Evolutionary conservation across 129 eudicot species (phyloP).

Genomic region (Rutidosis leptorrhynchoides): DNA sequence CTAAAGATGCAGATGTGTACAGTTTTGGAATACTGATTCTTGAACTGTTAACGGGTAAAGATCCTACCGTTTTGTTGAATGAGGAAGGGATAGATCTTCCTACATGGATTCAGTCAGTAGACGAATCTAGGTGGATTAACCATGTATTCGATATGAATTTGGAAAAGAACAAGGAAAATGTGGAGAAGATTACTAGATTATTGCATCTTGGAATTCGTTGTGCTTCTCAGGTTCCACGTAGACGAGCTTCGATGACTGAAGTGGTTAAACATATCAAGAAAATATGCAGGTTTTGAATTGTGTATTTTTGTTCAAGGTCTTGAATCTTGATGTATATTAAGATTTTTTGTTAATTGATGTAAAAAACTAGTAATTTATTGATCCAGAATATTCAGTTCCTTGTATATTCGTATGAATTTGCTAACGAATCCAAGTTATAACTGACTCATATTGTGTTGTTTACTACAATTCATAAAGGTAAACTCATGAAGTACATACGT

Average conservation of each 20-base stretch:
- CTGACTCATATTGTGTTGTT: too few species aligned
- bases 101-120: constrained; percentile 36
- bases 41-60: constrained; percentile 47
- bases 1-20: constrained; percentile 52
- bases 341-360: constrained; percentile 21
- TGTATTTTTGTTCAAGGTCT: constrained; percentile 10
- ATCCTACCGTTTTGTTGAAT: constrained; percentile 30
- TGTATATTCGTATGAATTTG: background rate
- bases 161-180: constrained; percentile 17
- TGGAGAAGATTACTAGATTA: constrained; percentile 40
- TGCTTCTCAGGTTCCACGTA: constrained; percentile 40
- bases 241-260: constrained; percentile 40
- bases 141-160: constrained; percentile 42
- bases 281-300: constrained; percentile 31
- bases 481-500: too few species aligned
- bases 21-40: constrained; percentile 52
- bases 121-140: constrained; percentile 32
- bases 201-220: constrained; percentile 49
- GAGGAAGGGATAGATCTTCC: constrained; percentile 47
- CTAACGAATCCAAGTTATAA: too few species aligned
- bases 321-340: constrained; percentile 21
- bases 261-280: constrained; percentile 33
- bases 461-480: too few species aligned
- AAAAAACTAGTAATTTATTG: background rate
- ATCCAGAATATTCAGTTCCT: background rate